phyloP scores from a whole-genome alignment of 768 basidiomycete genomes.

The Phlegmacium glaucopus region DNA sequence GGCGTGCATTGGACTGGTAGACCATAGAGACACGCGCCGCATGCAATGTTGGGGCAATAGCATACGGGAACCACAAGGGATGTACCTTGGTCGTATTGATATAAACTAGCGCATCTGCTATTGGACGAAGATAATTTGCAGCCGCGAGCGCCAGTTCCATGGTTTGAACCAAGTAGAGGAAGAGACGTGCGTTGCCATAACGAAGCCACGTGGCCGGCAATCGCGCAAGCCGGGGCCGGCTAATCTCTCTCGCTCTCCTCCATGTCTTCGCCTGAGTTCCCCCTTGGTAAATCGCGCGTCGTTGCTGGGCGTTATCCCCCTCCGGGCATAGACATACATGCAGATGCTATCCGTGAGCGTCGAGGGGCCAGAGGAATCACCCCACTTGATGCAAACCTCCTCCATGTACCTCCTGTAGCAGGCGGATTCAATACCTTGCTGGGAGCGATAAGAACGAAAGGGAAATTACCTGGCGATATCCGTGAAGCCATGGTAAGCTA shows the following conservation, averaged over 20 bases:
- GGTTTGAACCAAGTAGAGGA: not conserved
- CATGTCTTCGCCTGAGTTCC: constrained; percentile 9
- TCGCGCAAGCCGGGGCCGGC: not conserved
- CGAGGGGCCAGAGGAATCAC: constrained; percentile 48
- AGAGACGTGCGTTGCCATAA: not conserved
- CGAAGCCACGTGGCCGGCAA: not conserved
- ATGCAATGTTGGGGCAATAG: constrained; percentile 38
- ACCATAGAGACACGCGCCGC: constrained; percentile 42
- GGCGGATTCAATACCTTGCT: constrained; percentile 49
- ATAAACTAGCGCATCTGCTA: constrained; percentile 19
- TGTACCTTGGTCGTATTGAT: constrained; percentile 35
- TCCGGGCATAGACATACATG: constrained; percentile 39
- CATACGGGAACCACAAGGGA: constrained; percentile 36
- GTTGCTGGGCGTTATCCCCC: constrained; percentile 43
- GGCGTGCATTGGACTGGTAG: constrained; percentile 38
- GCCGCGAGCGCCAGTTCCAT: constrained; percentile 18
- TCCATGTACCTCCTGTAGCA: constrained; percentile 46
- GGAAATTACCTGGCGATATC: constrained; percentile 43
- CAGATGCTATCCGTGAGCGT: constrained; percentile 46
- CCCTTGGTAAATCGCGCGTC: constrained; percentile 31
- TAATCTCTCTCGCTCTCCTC: not conserved
- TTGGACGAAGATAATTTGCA: constrained; percentile 13
- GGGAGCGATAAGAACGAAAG: constrained; percentile 46
- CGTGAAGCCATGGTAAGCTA: constrained; percentile 47
- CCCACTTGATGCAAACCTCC: constrained; percentile 44